Evolutionary conservation across 2,329 filamentous ascomycete genomes (phyloP).

Genomic region (Curvularia sp.): DNA sequence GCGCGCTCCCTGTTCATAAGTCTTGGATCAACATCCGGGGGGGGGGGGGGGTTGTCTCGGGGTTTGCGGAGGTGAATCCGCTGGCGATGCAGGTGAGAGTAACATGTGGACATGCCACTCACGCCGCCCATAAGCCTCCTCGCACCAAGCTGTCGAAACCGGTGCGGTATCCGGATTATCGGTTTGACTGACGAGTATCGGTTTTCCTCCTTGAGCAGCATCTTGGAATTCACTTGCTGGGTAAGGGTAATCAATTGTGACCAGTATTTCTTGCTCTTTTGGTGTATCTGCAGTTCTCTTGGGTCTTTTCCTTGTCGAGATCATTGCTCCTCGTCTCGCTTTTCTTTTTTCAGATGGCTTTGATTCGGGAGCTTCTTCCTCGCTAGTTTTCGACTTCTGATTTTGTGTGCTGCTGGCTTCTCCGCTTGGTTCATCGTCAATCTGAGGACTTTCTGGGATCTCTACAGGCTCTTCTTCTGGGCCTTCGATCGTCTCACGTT

Average conservation of each 20-base stretch:
- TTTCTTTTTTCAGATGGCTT: background rate
- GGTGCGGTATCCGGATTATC: background rate
- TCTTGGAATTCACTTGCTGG: background rate
- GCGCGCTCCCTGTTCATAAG: no score
- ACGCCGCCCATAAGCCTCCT: slow-evolving; percentile 16
- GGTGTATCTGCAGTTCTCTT: background rate
- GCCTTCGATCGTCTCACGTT: background rate
- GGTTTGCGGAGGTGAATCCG: slow-evolving; percentile 16
- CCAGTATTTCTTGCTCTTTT: no score
- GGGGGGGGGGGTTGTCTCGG: background rate
- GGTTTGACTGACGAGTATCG: background rate
- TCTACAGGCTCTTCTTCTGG: background rate
- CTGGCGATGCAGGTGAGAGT: slow-evolving; percentile 4
- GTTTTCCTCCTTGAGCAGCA: background rate
- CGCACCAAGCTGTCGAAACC: slow-evolving; percentile 1
- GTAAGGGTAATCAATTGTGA: background rate
- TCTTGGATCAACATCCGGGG: no score
- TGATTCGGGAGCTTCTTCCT: background rate
- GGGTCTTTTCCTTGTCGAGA: background rate
- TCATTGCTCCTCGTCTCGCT: background rate
- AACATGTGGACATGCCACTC: slow-evolving; percentile 12
- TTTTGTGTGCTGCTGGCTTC: no score
- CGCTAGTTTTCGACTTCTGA: no score
- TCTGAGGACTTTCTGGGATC: background rate
- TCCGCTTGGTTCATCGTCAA: no score